Base-by-base conservation (phyloP, 2,329 filamentous ascomycete species). In the Penicillium sp. region DNA sequence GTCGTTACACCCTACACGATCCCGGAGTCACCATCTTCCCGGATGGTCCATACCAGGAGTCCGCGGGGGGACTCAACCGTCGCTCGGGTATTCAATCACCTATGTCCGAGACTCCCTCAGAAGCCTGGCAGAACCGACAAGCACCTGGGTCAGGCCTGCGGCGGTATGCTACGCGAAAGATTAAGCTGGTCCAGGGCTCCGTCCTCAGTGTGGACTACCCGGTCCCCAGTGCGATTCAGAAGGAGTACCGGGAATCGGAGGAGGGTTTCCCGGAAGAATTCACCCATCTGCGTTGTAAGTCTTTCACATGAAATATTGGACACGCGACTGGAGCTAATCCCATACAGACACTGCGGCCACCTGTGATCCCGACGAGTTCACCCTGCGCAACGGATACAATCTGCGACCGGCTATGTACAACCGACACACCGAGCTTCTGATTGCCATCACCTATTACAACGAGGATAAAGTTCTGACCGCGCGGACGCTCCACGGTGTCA, bases 391-490 rank as follows among this genome's bases (percentile, higher is more conserved):
- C 75, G 94, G 94, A 70, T 99, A 97, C 83, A 96, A 97, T 81
- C 84, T 99, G 76, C 90, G 94, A 52, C 91, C 93, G 53, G 89
- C 92, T 67, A 97, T 97, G 93, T 97, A 97, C 81, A 97, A 97
- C 83, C 86, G 93, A 69, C 93, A 97, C 78, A 97, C 93, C 7
- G 93, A 99, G 80, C 81, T 99, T 68, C 84, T 97, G 65, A 97
- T 99, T 75, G 93, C 93, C 71, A 92, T 99, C 70, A 99, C 93
- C 62, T 97, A 97, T 81, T 99, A 97, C 83, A 97, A 97, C 80
- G 93, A 97, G 83, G 94, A 97, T 80, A 97, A 97, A 82, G 87
- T 91, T 33, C 82, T 99, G 66, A 90, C 94, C 19, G 84, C 93
- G 51, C 88, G 93, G 77, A 99, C 94, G 1, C 82, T 97, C 54